Conservation (phyloP, 441 rosid species). For the Adansonia grandidieri region DNA sequence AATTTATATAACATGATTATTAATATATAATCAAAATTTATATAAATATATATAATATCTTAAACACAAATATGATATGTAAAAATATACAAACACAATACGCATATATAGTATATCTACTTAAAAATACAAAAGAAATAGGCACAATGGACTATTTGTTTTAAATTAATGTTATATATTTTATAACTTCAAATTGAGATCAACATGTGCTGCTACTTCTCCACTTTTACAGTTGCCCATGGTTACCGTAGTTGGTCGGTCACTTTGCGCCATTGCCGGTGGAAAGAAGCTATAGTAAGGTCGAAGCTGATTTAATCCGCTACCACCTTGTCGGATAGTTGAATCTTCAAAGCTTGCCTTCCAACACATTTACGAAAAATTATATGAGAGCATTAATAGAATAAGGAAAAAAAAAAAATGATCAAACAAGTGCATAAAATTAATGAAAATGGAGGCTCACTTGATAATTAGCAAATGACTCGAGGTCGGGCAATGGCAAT, state of each 20-base stretch:
- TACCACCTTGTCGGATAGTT: constrained; percentile 19
- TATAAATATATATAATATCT: too few relatives aligned
- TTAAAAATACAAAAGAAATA: constrained; percentile 16
- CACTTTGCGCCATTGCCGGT: constrained; percentile 34
- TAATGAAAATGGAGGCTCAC: constrained; percentile 38
- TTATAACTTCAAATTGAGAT: constrained; percentile 57
- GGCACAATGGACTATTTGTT: background rate
- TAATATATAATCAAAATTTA: too few relatives aligned
- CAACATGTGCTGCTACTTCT: constrained; percentile 49
- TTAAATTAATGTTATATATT: background rate
- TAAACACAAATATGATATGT: too few relatives aligned
- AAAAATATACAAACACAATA: too few relatives aligned
- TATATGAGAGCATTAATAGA: constrained; percentile 1
- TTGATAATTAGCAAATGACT: constrained; percentile 35
- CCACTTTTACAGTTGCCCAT: constrained; percentile 28
- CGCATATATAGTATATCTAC: background rate
- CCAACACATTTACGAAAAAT: background rate
- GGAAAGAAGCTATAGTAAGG: constrained; percentile 51
- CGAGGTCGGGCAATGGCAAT: constrained; percentile 35
- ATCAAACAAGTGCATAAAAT: background rate
- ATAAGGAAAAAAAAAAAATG: background rate
- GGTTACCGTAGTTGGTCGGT: constrained; percentile 28
- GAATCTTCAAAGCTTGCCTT: constrained; percentile 42
- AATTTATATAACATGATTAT: too few relatives aligned
- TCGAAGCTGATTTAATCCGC: constrained; percentile 29